These are phyloP conservation scores for Moelleriella libera DNA, from an alignment of 2,329 filamentous ascomycete species.

Conservation along the genomic window DNA sequence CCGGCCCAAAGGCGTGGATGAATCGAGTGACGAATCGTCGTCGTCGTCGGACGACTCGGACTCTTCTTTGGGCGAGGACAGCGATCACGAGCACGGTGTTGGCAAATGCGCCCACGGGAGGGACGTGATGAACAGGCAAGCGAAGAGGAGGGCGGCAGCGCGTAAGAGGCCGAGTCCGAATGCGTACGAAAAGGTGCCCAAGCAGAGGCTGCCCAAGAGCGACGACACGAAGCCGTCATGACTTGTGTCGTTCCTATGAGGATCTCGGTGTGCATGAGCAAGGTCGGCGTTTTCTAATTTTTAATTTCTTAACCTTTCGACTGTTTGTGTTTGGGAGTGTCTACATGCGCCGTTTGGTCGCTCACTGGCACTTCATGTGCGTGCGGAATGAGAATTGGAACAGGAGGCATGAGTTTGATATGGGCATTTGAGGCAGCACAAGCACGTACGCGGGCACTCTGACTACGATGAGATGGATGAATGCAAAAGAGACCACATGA, in stretches of 20 bases:
- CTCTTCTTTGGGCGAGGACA: slow-evolving; percentile 32
- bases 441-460: too few species aligned
- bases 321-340: too few species aligned
- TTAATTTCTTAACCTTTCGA: too few species aligned
- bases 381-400: too few species aligned
- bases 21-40: slow-evolving; percentile 60
- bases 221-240: background rate
- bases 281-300: too few species aligned
- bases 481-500: too few species aligned
- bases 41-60: slow-evolving; percentile 15
- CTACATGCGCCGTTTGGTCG: too few species aligned
- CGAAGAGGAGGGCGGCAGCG: slow-evolving; percentile 15
- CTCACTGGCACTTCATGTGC: too few species aligned
- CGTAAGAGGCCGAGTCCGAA: slow-evolving; percentile 55
- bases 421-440: too few species aligned
- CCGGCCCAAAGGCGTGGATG: slow-evolving; percentile 64
- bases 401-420: too few species aligned
- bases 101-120: slow-evolving; percentile 20
- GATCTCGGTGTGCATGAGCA: too few species aligned
- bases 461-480: too few species aligned
- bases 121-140: slow-evolving; percentile 4
- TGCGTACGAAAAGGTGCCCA: slow-evolving; percentile 63
- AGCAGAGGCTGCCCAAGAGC: slow-evolving; percentile 21
- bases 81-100: slow-evolving; percentile 21
- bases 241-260: background rate